Percentiles rank a stretch among this genome's conserved stretches.
Evolutionary conservation across 192 early-diverging fungal species (phyloP).

Genomic region (Coemansia asiatica): DNA sequence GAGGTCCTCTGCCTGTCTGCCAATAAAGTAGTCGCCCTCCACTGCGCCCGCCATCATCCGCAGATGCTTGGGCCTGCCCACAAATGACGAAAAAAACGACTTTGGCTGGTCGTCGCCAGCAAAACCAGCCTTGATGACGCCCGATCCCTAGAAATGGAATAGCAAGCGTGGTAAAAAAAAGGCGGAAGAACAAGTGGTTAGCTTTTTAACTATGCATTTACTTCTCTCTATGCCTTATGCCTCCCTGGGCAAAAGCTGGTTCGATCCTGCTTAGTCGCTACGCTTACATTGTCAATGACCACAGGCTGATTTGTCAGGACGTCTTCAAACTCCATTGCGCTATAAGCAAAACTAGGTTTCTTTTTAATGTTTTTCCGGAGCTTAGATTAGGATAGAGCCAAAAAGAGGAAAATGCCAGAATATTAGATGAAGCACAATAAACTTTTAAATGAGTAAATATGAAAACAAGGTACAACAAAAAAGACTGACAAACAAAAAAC

Average conservation of each 20-base stretch:
- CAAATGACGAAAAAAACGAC: conserved; percentile 90
- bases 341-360: background rate
- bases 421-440: background rate
- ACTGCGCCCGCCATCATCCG: conserved; percentile 98
- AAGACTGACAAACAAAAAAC: background rate
- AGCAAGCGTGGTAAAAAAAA: conserved; percentile 3
- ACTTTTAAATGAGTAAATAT: background rate
- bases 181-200: background rate
- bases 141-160: conserved; percentile 77
- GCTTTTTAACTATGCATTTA: background rate
- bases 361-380: background rate
- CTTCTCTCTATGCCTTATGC: background rate
- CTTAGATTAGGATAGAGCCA: background rate
- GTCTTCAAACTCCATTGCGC: conserved; percentile 79
- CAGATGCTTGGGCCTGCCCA: conserved; percentile 94
- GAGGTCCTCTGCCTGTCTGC: conserved; percentile 91
- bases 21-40: conserved; percentile 95
- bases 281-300: conserved; percentile 96
- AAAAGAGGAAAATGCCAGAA: background rate
- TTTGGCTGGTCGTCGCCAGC: conserved; percentile 97
- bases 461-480: background rate
- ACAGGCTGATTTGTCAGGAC: conserved; percentile 97
- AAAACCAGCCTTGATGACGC: conserved; percentile 98
- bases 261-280: background rate
- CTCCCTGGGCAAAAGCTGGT: background rate